Conservation (phyloP, 192 early-diverging fungal species). For the Anaeromyces robustus region DNA sequence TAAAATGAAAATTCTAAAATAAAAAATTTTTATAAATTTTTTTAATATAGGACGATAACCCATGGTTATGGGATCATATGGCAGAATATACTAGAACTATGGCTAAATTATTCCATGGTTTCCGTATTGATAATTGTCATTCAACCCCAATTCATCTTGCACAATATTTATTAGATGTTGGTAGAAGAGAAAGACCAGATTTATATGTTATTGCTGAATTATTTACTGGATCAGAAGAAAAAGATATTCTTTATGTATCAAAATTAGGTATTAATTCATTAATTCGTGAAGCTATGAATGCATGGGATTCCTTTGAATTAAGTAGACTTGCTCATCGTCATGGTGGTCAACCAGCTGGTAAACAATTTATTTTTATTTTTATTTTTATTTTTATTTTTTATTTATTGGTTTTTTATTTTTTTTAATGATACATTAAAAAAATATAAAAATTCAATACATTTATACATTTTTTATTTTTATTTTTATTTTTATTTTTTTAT, state of each 20-base stretch:
- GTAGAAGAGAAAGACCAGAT: slow-evolving; percentile 66
- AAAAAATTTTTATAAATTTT: too few relatives aligned
- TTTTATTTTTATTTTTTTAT: too few relatives aligned
- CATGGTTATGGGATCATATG: slow-evolving; percentile 95
- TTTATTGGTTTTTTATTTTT: too few relatives aligned
- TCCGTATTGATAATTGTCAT: slow-evolving; percentile 99
- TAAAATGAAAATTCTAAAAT: too few relatives aligned
- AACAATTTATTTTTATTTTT: too few relatives aligned
- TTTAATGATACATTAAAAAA: too few relatives aligned
- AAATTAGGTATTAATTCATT: slow-evolving; percentile 90
- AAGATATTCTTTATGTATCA: slow-evolving; percentile 81
- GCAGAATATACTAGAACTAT: slow-evolving; percentile 72
- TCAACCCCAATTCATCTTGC: slow-evolving; percentile 93
- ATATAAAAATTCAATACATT: too few relatives aligned
- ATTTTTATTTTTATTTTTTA: not conserved
- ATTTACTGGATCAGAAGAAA: slow-evolving; percentile 93
- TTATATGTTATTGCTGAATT: slow-evolving; percentile 96
- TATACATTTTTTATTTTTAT: too few relatives aligned
- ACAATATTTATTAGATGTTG: slow-evolving; percentile 77
- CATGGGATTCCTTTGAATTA: slow-evolving; percentile 83
- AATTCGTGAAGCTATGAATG: slow-evolving; percentile 96
- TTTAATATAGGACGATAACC: slow-evolving; percentile 50
- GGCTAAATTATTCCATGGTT: slow-evolving; percentile 80
- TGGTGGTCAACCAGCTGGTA: slow-evolving; percentile 82
- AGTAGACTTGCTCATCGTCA: slow-evolving; percentile 76